Evolutionary conservation across 2,329 filamentous ascomycete species (phyloP), one percentile per base, ranked within the genome.

Genomic region (Pseudogymnoascus sp.): DNA sequence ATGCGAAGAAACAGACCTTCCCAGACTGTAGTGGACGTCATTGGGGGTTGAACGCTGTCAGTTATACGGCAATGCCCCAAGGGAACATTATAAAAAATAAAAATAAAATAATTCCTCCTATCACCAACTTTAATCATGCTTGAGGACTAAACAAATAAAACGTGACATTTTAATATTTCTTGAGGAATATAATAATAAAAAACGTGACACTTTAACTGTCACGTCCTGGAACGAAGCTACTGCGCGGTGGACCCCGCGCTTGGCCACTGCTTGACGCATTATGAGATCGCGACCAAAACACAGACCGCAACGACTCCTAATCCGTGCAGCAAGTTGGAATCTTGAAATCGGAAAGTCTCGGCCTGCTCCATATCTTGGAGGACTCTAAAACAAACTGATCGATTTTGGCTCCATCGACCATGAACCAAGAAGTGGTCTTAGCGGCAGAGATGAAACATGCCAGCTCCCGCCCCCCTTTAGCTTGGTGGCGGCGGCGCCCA

Each of bases 391-490:
- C 13, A 52, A 13, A 10, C 7, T 15, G 10, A 13, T 27, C 40
- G 40, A 27, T 45, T 4, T 15, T 3, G 9, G 7, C 27, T 7
- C 27, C 13, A 48, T 52, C 45, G 8, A 4, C 13, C 27, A 18
- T 31, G 25, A 33, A 55, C 27, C n/a, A 55, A 7, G 21, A 8
- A 25, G 45, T 55, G n/a, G 45, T 55, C 45, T 18, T 55, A 33
- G 45, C 45, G 45, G 45, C n/a, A 5, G 25, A 52, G 15, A 55
- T 55, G 45, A 55, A 55, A 55, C 45, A 55, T 31, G 45, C 45
- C 45, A 55, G 27, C 13, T 15, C 13, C 27, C 27, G 27, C 45
- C 27, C 45, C 45, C 45, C 27, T 55, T 55, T 52, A 15, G 8
- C n/a, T 33, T 12, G 45, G 45, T 31, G 45, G 45, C 27, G 45